phyloP scores from a whole-genome alignment of 768 basidiomycete genomes.

The Postia placenta region DNA sequence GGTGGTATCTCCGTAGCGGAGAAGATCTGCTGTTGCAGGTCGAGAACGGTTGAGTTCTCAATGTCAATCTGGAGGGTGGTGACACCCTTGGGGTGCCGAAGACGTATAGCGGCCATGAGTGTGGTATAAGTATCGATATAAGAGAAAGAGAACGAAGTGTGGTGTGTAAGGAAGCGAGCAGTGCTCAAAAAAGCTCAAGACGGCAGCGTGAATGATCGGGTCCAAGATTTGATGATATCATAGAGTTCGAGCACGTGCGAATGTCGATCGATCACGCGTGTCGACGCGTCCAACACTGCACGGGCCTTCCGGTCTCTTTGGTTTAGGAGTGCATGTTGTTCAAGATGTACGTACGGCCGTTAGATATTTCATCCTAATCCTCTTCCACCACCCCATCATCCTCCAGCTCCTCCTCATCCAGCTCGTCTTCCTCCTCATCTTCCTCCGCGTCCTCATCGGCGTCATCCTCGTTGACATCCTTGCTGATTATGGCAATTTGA shows the following conservation, averaged over 20 bases:
- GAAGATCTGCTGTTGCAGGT: slow-evolving; percentile 71
- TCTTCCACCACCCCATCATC: not conserved
- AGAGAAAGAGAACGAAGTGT: not conserved
- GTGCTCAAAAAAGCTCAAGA: not conserved
- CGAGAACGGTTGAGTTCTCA: slow-evolving; percentile 55
- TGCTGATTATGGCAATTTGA: not conserved
- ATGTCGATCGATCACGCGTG: no score
- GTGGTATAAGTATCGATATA: not conserved
- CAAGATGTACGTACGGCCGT: no score
- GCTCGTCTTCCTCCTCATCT: slow-evolving; percentile 11
- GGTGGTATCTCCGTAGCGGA: slow-evolving; percentile 63
- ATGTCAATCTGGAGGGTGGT: slow-evolving; percentile 69
- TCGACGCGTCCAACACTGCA: no score
- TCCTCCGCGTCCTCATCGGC: slow-evolving; percentile 14
- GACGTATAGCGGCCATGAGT: slow-evolving; percentile 64
- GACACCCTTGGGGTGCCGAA: slow-evolving; percentile 83
- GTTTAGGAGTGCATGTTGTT: no score
- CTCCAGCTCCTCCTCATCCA: not conserved
- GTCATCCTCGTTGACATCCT: slow-evolving; percentile 4
- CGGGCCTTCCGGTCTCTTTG: no score
- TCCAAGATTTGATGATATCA: no score
- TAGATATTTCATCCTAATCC: not conserved
- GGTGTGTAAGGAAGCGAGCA: not conserved
- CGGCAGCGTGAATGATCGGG: not conserved
- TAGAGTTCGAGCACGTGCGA: no score